These are phyloP conservation scores for Fraxinus nigra DNA, from an alignment of 305 asterid species.

Conservation along the genomic window DNA sequence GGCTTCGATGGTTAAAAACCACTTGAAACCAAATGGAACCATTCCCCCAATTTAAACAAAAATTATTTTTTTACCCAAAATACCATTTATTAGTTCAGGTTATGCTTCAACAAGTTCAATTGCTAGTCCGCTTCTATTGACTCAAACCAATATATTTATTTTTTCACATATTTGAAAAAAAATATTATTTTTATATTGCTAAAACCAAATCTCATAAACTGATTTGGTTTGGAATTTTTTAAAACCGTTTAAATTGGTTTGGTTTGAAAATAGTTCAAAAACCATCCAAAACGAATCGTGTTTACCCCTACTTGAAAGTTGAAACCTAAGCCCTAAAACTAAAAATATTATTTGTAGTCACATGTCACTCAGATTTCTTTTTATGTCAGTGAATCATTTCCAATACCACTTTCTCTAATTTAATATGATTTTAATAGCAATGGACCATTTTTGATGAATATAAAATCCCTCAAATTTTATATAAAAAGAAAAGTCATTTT, in stretches of 20 bases:
- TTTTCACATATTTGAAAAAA: neutral
- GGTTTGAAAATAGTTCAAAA: neutral
- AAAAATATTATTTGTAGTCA: neutral
- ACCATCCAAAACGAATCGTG: neutral
- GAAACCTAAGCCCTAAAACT: neutral
- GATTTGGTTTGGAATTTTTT: neutral
- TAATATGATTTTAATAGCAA: neutral
- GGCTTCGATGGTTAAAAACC: neutral
- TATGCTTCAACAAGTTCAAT: neutral
- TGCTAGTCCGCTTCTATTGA: neutral
- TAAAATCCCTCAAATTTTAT: neutral
- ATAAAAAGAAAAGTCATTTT: neutral
- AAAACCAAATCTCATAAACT: neutral
- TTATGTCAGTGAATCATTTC: neutral
- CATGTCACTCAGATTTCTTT: neutral
- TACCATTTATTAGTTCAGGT: neutral
- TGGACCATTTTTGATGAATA: neutral
- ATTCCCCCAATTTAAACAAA: neutral
- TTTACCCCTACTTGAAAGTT: neutral
- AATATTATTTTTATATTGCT: neutral
- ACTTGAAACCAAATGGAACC: neutral
- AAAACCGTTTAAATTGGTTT: neutral
- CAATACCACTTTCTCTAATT: neutral
- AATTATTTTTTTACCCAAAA: neutral
- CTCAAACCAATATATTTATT: neutral